Base-by-base conservation (phyloP, 2,329 filamentous ascomycete species). In the Talaromyces sp. region DNA sequence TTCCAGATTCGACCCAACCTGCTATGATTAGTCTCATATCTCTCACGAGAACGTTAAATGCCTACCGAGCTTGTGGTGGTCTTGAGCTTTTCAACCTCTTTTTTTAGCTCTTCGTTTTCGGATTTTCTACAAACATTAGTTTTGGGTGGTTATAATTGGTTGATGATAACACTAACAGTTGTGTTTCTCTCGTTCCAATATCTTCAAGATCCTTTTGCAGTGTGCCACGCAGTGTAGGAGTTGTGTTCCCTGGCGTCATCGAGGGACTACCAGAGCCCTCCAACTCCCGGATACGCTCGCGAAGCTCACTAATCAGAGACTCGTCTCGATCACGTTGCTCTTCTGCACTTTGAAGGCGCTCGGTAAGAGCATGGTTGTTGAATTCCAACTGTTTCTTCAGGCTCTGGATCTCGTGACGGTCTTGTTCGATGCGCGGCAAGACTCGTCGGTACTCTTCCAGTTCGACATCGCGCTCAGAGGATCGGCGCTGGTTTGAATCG, bases 361-460 rank as follows among this genome's bases (percentile, higher is more conserved):
- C 77, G 8, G 75, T 77, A 17, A 80, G 70, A 14, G 76, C 74
- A 61, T 79, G 76, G 59, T 80, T 80, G 64, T 80, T 77, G 61
- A 79, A 78, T 62, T 80, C 77, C 10, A 80, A 68, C 61, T 79
- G 73, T 59, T 79, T 80, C 66, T 80, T 80, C 61, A 79, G 68
- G 51, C 76, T 75, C 61, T 78, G 77, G 43, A 80, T 74, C 61
- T 81, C 79, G 62, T 75, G 76, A 59, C 76, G 74, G 59, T 80
- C 78, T 65, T 79, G 77, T 61, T 81, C 79, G 60, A 80, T 78
- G 52, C 73, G 75, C 7, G 78, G 76, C 53, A 81, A 65, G 21
- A 80, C 70, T 54, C 75, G 74, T 62, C 76, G 73, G 61, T 79
- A 80, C 63, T 78, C 75, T 54, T 77, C 73, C 51, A 78, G 66